Evolutionary conservation across 768 basidiomycete species (phyloP).

Genomic region (Pholiota microspora): DNA sequence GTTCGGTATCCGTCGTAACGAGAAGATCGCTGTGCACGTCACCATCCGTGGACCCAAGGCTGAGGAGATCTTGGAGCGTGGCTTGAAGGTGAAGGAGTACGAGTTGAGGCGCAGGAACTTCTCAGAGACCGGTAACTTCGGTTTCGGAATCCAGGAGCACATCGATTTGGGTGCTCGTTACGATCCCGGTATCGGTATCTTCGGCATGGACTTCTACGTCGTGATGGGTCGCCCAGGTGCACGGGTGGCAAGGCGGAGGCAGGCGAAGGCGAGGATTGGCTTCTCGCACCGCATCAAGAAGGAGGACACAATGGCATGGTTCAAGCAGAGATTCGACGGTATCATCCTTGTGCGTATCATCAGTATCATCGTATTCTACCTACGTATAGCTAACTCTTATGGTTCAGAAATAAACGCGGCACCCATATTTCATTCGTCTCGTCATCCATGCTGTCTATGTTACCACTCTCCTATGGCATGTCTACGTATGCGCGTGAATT

Average conservation of each 20-base stretch:
- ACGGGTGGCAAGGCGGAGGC: constrained; percentile 89
- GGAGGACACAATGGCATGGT: constrained; percentile 97
- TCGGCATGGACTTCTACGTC: constrained; percentile 99
- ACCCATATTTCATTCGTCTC: constrained; percentile 16
- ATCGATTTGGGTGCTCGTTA: constrained; percentile 99
- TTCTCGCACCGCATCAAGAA: constrained; percentile 89
- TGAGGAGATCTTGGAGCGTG: constrained; percentile 98
- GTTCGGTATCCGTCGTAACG: constrained; percentile 99
- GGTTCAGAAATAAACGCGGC: constrained; percentile 32
- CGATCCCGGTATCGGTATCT: constrained; percentile 98
- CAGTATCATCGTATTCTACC: neutral
- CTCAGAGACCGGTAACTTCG: constrained; percentile 98
- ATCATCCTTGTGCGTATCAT: constrained; percentile 77
- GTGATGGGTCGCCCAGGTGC: constrained; percentile 96
- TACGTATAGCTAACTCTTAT: constrained; percentile 10
- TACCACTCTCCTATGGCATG: constrained; percentile 29
- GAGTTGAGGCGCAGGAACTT: constrained; percentile 97
- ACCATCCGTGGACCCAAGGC: constrained; percentile 99
- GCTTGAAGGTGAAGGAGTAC: constrained; percentile 99
- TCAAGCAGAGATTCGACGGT: constrained; percentile 99
- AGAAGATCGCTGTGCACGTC: constrained; percentile 98
- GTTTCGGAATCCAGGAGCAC: constrained; percentile 99
- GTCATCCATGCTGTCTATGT: constrained; percentile 28
- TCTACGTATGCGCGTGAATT: constrained; percentile 29
- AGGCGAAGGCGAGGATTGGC: constrained; percentile 84